Evolutionary conservation across 805 yeast genomes (phyloP).

Genomic region (Lachancea waltii): DNA sequence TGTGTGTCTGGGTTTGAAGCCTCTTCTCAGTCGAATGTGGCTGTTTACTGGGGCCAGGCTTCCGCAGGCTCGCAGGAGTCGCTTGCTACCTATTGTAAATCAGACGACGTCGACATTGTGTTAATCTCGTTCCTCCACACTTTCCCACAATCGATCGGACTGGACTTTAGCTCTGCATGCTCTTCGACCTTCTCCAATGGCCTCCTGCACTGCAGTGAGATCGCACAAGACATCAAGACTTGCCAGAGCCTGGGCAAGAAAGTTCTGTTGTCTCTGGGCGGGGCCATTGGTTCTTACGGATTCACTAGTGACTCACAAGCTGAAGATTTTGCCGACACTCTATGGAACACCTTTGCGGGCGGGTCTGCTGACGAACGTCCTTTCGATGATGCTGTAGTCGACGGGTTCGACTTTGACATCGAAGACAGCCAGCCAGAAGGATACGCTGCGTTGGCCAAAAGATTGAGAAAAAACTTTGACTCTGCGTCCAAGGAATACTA

Average conservation of each 20-base stretch:
- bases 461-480: constrained; percentile 46
- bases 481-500: constrained; percentile 56
- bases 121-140: constrained; percentile 61
- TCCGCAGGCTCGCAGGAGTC: constrained; percentile 54
- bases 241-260: constrained; percentile 80
- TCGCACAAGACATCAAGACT: constrained; percentile 60
- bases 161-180: constrained; percentile 56
- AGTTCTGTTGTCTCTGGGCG: constrained; percentile 68
- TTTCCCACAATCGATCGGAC: constrained; percentile 46
- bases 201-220: constrained; percentile 42
- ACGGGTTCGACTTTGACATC: constrained; percentile 91
- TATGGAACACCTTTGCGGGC: constrained; percentile 60
- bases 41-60: constrained; percentile 86
- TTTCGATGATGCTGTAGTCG: constrained; percentile 70
- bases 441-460: constrained; percentile 54
- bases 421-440: constrained; percentile 62
- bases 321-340: constrained; percentile 48
- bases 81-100: constrained; percentile 53
- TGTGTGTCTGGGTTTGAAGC: constrained; percentile 29
- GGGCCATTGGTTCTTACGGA: constrained; percentile 77
- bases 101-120: constrained; percentile 63
- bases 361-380: constrained; percentile 55
- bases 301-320: constrained; percentile 79
- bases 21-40: constrained; percentile 51
- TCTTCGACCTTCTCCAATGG: constrained; percentile 34